Conservation (phyloP, 768 basidiomycete species). For the Tricholoma hemisulphureum region DNA sequence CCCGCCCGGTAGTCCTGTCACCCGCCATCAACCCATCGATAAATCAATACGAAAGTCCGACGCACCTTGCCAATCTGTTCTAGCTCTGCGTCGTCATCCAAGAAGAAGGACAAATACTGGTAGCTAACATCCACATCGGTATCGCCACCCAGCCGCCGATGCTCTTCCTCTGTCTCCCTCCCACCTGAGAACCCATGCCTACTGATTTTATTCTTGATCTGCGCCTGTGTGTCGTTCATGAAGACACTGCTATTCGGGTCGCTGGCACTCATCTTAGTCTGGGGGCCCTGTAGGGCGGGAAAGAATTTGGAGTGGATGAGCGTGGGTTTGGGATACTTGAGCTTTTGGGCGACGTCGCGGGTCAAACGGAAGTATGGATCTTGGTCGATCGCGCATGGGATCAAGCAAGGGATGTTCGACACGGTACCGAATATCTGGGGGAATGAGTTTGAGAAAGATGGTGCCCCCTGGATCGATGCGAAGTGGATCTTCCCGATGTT, state of each 20-base stretch:
- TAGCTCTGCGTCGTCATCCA: conserved; percentile 92
- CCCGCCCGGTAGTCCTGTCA: conserved; percentile 89
- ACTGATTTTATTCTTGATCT: conserved; percentile 98
- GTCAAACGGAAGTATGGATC: conserved; percentile 98
- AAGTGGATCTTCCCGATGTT: conserved; percentile 99
- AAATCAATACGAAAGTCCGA: neutral
- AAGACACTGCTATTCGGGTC: conserved; percentile 90
- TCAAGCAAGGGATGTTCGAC: conserved; percentile 5
- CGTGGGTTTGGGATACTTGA: conserved; percentile 94
- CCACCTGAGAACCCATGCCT: conserved; percentile 96
- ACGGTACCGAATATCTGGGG: conserved; percentile 44
- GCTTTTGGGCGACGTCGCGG: conserved; percentile 88
- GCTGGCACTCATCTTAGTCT: conserved; percentile 99
- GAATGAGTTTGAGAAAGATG: conserved; percentile 97
- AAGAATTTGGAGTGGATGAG: conserved; percentile 97
- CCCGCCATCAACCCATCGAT: neutral
- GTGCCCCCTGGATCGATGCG: conserved; percentile 91
- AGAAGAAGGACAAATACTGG: conserved; percentile 93
- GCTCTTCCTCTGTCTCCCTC: conserved; percentile 93
- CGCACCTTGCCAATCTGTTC: conserved; percentile 72
- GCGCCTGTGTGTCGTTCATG: conserved; percentile 89
- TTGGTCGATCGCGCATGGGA: conserved; percentile 84
- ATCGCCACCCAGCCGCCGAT: conserved; percentile 82
- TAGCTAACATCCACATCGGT: conserved; percentile 95
- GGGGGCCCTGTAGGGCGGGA: conserved; percentile 95